These are phyloP conservation scores for Talaromyces sp. DNA, from an alignment of 2,329 filamentous ascomycete genomes.

Conservation along the genomic window DNA sequence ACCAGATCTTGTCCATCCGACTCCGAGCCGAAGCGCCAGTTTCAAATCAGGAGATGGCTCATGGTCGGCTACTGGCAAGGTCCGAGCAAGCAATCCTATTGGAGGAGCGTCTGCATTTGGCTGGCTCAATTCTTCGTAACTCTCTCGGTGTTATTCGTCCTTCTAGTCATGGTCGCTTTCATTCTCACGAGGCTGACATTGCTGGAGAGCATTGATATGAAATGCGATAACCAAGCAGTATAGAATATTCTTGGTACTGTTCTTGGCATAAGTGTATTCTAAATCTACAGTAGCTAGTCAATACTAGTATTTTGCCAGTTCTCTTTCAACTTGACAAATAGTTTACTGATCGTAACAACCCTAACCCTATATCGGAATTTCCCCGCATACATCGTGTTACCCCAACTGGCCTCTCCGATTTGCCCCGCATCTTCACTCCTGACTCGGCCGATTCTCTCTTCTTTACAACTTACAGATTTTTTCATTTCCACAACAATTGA, in stretches of 20 bases:
- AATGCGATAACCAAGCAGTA: neutral
- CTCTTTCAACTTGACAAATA: too few relatives aligned
- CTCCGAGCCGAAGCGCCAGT: slow-evolving; percentile 20
- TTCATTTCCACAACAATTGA: neutral
- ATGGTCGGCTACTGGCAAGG: slow-evolving; percentile 36
- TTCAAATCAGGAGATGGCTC: slow-evolving; percentile 27
- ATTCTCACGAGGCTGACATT: neutral
- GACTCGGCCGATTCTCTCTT: neutral
- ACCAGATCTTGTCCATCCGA: slow-evolving; percentile 20
- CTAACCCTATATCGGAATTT: neutral
- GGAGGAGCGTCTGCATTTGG: slow-evolving; percentile 91
- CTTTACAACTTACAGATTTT: too few relatives aligned
- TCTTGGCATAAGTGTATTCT: neutral
- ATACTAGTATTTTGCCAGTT: neutral
- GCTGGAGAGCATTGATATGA: neutral
- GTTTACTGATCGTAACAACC: neutral
- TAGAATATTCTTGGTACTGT: neutral
- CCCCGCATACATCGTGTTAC: slow-evolving; percentile 5
- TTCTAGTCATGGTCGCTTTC: neutral
- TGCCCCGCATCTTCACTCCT: slow-evolving; percentile 6
- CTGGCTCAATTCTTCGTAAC: slow-evolving; percentile 67
- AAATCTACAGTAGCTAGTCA: neutral
- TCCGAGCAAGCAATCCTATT: slow-evolving; percentile 72
- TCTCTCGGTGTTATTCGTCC: neutral
- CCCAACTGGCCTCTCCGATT: slow-evolving; percentile 6